Conservation (phyloP, 805 yeast species). For the Clavispora vitiphila region DNA sequence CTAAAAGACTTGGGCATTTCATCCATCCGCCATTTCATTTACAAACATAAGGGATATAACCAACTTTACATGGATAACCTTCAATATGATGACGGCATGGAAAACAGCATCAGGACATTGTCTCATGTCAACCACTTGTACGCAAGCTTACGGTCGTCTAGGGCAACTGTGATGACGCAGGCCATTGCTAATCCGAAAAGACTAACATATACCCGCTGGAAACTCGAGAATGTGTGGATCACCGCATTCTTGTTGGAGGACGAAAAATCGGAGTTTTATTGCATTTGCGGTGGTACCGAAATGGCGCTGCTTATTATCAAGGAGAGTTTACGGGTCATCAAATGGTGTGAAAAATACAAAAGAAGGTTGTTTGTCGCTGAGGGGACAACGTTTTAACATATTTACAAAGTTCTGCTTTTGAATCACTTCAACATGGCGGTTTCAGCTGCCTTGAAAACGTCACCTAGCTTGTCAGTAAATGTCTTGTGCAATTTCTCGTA, state of each 20-base stretch:
- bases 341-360: slow-evolving; percentile 73
- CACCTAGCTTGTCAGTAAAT: slow-evolving; percentile 53
- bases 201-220: slow-evolving; percentile 44
- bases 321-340: slow-evolving; percentile 59
- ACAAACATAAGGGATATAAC: slow-evolving; percentile 62
- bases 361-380: slow-evolving; percentile 66
- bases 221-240: slow-evolving; percentile 12
- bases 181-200: slow-evolving; percentile 32
- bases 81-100: slow-evolving; percentile 9
- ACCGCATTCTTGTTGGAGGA: slow-evolving; percentile 38
- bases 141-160: slow-evolving; percentile 22
- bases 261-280: slow-evolving; percentile 31
- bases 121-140: slow-evolving; percentile 36
- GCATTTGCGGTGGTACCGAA: slow-evolving; percentile 40
- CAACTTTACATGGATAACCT: slow-evolving; percentile 54
- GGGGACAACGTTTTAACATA: slow-evolving; percentile 32
- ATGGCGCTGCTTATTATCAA: slow-evolving; percentile 52
- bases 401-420: neutral
- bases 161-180: slow-evolving; percentile 19
- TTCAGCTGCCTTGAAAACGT: slow-evolving; percentile 34
- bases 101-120: slow-evolving; percentile 22
- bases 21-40: slow-evolving; percentile 71
- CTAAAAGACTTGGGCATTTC: slow-evolving; percentile 23
- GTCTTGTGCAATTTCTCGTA: slow-evolving; percentile 69
- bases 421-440: slow-evolving; percentile 35